Evolutionary conservation across 768 basidiomycete species (phyloP).

Genomic region (Royoungia palumana): DNA sequence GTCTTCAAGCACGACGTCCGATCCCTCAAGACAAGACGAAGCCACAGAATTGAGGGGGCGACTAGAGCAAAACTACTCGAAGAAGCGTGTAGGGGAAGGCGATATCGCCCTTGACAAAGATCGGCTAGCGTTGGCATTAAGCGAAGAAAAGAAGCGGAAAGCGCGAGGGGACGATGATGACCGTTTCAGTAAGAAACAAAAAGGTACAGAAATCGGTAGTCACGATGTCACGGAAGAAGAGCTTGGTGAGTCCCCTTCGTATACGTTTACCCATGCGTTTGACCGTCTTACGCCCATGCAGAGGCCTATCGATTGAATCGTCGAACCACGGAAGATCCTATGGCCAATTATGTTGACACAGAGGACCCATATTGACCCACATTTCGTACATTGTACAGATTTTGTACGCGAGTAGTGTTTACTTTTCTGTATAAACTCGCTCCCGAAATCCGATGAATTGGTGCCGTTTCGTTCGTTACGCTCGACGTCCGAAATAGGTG

Average conservation of each 20-base stretch:
- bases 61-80: slow-evolving; percentile 71
- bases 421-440: background rate
- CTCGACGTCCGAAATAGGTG: slow-evolving; percentile 19
- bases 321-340: slow-evolving; percentile 78
- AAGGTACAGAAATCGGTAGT: slow-evolving; percentile 44
- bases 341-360: slow-evolving; percentile 85
- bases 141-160: slow-evolving; percentile 81
- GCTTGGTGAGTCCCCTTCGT: slow-evolving; percentile 50
- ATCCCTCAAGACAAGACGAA: slow-evolving; percentile 30
- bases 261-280: background rate
- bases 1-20: slow-evolving; percentile 26
- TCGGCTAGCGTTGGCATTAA: slow-evolving; percentile 63
- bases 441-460: background rate
- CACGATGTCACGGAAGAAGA: slow-evolving; percentile 90
- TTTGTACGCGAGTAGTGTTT: background rate
- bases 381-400: too few relatives aligned
- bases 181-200: slow-evolving; percentile 59
- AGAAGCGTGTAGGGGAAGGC: slow-evolving; percentile 78
- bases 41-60: slow-evolving; percentile 33
- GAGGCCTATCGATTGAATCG: slow-evolving; percentile 88
- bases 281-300: slow-evolving; percentile 31
- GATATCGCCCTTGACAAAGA: slow-evolving; percentile 73
- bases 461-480: slow-evolving; percentile 14
- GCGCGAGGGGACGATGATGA: slow-evolving; percentile 50
- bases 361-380: slow-evolving; percentile 29